Base-by-base conservation (phyloP, 179 eudicot species). In the Patellifolia procumbens region DNA sequence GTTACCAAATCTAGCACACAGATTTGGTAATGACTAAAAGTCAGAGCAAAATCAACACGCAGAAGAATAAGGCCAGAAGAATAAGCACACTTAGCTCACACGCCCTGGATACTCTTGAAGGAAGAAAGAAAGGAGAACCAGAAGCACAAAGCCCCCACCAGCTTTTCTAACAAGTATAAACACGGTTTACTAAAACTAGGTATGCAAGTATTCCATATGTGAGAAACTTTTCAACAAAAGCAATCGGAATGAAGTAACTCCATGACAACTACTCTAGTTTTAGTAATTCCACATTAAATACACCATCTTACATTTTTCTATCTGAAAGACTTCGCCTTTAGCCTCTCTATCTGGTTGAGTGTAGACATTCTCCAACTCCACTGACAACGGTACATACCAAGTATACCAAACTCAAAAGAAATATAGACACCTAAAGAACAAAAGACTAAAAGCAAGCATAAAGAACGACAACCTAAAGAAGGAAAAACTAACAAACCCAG, bases 351-450 rank as follows among this genome's bases (percentile, higher is more conserved):
- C n/a, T 29, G 34, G 28, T 22, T 53, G 19, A 72, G 28, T 2
- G 22, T 1, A 72, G 5, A 72, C 16, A 24, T 24, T 64, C 7
- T 11, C 24, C 9, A 39, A 24, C 34, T 56, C 31, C 64, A 58
- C 67, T 34, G 48, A 59, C 56, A 45, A 42, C 20, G 29, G 39
- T 35, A 37, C n/a, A 29, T 45, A 74, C 17, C 68, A 64, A 65
- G 34, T 37, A 66, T 5, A 32, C 13, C 39, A 65, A 17, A 20
- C 24, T 5, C 17, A 37, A 16, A 39, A n/a, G n/a, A n/a, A n/a
- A n/a, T n/a, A n/a, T n/a, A n/a, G n/a, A n/a, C n/a, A 17, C 43
- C 32, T 24, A 2, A 13, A 26, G 29, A 39, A 37, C 66, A 39
- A 22, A 17, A 37, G 26, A 29, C 43, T 37, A 35, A 55, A 24